These are phyloP conservation scores for Acanthamoeba lenticulata DNA, from an alignment of 208 protist species.

Conservation along the genomic window DNA sequence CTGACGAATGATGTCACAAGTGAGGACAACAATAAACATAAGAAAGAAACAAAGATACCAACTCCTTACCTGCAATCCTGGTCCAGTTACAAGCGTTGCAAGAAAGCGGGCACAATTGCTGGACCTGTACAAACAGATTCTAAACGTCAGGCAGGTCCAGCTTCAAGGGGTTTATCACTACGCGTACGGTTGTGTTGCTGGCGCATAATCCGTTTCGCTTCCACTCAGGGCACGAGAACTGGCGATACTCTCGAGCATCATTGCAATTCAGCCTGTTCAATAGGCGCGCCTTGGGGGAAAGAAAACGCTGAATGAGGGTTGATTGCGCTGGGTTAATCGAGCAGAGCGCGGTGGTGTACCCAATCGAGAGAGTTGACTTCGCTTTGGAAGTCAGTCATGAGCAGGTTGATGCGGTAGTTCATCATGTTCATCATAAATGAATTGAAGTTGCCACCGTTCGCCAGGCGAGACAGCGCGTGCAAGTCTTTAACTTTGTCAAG, in stretches of 20 bases:
- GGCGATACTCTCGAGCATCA: background rate
- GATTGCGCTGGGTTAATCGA: background rate
- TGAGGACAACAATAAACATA: background rate
- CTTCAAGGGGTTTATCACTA: background rate
- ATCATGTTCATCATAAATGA: background rate
- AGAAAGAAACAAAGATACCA: background rate
- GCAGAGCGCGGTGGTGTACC: background rate
- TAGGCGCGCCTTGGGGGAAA: background rate
- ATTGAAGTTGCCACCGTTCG: background rate
- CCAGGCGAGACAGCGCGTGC: background rate
- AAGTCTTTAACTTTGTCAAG: background rate
- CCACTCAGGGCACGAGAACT: background rate
- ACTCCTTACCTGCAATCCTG: background rate
- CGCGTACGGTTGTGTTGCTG: background rate
- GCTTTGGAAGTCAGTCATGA: background rate
- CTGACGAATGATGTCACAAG: background rate
- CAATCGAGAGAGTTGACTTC: slow-evolving; percentile 10
- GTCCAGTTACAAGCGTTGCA: background rate
- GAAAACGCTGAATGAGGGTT: background rate
- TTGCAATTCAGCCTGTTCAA: slow-evolving; percentile 23
- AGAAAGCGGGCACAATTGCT: background rate
- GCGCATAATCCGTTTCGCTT: background rate
- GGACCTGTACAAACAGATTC: background rate
- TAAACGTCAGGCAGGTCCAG: background rate
- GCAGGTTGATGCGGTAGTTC: background rate